These are phyloP conservation scores for Candida gigantensis DNA, from an alignment of 1,139 yeast genomes.

Conservation along the genomic window DNA sequence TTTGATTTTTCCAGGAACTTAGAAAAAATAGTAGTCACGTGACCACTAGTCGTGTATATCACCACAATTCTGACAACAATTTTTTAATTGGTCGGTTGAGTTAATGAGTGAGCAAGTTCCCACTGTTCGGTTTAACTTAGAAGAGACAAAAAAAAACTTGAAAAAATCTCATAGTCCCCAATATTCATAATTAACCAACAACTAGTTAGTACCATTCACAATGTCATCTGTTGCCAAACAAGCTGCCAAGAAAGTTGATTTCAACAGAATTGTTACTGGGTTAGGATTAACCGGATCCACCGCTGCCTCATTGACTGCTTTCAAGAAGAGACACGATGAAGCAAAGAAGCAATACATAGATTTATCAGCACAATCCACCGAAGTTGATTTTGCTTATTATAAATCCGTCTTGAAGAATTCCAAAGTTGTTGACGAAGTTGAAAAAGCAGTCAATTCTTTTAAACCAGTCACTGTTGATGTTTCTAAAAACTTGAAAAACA, in stretches of 20 bases:
- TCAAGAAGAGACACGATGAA: conserved; percentile 98
- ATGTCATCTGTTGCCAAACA: conserved; percentile 58
- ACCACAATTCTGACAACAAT: too few relatives aligned
- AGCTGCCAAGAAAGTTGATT: conserved; percentile 88
- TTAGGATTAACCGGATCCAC: conserved; percentile 93
- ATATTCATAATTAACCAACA: too few relatives aligned
- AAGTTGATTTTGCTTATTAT: conserved; percentile 82
- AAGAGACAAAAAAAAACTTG: conserved; percentile 1
- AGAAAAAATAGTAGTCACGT: too few relatives aligned
- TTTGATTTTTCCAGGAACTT: conserved; percentile 1
- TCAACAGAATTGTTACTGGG: conserved; percentile 88
- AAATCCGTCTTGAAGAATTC: conserved; percentile 78
- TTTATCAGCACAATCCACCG: conserved; percentile 69
- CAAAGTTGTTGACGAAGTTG: conserved; percentile 78
- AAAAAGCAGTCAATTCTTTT: conserved; percentile 72
- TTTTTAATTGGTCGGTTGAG: too few relatives aligned
- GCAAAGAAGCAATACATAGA: conserved; percentile 81
- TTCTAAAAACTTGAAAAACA: conserved; percentile 85
- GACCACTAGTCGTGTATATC: too few relatives aligned
- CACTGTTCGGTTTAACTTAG: too few relatives aligned
- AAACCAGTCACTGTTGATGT: conserved; percentile 85
- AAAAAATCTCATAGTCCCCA: background rate
- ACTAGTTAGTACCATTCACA: background rate
- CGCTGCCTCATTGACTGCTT: conserved; percentile 81
- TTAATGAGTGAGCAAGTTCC: too few relatives aligned